Conservation (phyloP, 1,139 yeast species). For the Hyphopichia pseudoburtonii region DNA sequence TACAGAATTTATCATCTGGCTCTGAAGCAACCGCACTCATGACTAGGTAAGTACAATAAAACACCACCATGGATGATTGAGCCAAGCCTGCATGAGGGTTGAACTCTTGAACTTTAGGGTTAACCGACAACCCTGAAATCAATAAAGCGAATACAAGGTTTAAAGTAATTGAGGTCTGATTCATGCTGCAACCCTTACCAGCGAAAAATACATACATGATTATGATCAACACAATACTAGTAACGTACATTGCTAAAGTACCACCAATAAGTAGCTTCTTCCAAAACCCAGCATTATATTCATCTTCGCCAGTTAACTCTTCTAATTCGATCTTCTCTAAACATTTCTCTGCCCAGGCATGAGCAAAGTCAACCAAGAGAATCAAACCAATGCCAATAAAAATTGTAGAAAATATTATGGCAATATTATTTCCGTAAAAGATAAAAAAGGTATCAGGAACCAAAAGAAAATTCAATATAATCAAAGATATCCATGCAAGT, state of each 20-base stretch:
- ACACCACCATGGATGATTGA: conserved; percentile 93
- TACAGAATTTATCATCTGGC: conserved; percentile 91
- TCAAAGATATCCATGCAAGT: conserved; percentile 55
- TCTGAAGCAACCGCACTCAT: conserved; percentile 95
- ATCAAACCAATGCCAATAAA: conserved; percentile 90
- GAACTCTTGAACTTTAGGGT: conserved; percentile 83
- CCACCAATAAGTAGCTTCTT: conserved; percentile 80
- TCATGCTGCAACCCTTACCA: conserved; percentile 83
- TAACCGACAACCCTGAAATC: conserved; percentile 70
- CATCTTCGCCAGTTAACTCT: conserved; percentile 65
- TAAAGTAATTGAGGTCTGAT: conserved; percentile 80
- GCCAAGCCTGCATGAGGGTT: conserved; percentile 97
- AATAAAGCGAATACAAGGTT: conserved; percentile 66
- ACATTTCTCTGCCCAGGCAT: conserved; percentile 98
- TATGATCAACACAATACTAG: conserved; percentile 68
- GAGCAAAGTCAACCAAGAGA: conserved; percentile 92
- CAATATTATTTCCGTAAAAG: conserved; percentile 87
- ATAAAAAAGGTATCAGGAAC: conserved; percentile 88
- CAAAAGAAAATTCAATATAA: conserved; percentile 61
- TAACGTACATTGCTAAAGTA: conserved; percentile 78
- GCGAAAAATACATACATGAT: conserved; percentile 86
- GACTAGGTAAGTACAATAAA: conserved; percentile 88
- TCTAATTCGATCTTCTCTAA: conserved; percentile 85
- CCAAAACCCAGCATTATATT: conserved; percentile 62
- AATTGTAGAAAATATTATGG: conserved; percentile 79